These are phyloP conservation scores for Rhodotorula taiwanensis DNA, from an alignment of 768 basidiomycete genomes.

Conservation along the genomic window DNA sequence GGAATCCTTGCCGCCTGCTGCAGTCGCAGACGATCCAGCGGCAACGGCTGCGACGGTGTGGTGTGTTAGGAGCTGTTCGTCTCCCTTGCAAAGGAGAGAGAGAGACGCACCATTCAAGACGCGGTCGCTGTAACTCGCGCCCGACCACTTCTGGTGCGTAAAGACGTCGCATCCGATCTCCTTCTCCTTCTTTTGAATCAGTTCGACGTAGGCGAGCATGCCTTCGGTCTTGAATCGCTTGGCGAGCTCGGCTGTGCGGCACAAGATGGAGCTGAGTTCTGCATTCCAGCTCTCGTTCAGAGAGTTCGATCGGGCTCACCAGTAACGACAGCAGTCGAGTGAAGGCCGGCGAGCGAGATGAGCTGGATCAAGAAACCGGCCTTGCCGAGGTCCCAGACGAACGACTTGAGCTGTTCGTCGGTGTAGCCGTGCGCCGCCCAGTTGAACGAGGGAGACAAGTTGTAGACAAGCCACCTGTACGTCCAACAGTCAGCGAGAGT, in stretches of 20 bases:
- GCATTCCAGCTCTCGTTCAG: too few relatives aligned
- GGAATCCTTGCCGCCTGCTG: constrained; percentile 73
- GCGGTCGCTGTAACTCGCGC: constrained; percentile 81
- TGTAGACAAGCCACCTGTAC: constrained; percentile 79
- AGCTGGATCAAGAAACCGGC: constrained; percentile 96
- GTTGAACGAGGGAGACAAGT: constrained; percentile 72
- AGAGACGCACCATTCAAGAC: constrained; percentile 57
- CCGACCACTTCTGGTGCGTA: constrained; percentile 94
- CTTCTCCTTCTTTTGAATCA: constrained; percentile 84
- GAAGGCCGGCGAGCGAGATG: constrained; percentile 83
- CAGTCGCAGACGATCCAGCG: constrained; percentile 81
- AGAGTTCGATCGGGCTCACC: constrained; percentile 48
- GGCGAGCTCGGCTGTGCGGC: constrained; percentile 60
- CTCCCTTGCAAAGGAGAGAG: not conserved
- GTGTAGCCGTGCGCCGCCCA: constrained; percentile 75
- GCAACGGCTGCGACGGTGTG: constrained; percentile 63
- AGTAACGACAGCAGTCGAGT: constrained; percentile 71
- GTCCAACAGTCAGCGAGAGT: not conserved
- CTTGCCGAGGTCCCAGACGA: constrained; percentile 87
- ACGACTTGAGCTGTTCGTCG: constrained; percentile 74
- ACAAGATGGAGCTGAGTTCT: too few relatives aligned
- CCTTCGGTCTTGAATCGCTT: constrained; percentile 76
- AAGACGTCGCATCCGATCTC: constrained; percentile 92
- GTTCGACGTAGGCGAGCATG: constrained; percentile 97
- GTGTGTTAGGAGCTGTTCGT: too few relatives aligned